A percentile compares a stretch with the other conserved stretches of the same genome.
These are phyloP conservation scores for Aspergillus sp. DNA, from an alignment of 2,329 filamentous ascomycete genomes.

Conservation along the genomic window DNA sequence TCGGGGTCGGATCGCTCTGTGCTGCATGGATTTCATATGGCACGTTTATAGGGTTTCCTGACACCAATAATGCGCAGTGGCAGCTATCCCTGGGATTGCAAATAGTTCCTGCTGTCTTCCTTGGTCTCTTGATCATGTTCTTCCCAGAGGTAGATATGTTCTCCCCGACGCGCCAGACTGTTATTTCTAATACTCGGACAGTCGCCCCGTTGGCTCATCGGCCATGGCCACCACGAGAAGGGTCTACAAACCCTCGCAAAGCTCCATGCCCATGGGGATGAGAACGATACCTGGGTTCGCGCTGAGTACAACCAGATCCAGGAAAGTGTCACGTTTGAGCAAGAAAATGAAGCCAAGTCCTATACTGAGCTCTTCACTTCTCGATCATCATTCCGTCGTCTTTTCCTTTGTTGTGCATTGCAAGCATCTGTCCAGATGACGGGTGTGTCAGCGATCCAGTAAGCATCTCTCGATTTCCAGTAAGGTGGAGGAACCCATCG, in stretches of 20 bases:
- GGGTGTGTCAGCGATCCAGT: constrained; percentile 66
- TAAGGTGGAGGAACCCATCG: not conserved
- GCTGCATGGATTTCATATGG: constrained; percentile 73
- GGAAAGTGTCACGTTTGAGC: constrained; percentile 61
- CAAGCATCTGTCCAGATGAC: constrained; percentile 75
- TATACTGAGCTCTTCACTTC: constrained; percentile 65
- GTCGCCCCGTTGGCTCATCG: constrained; percentile 69
- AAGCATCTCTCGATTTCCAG: constrained; percentile 7
- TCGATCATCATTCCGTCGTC: constrained; percentile 63
- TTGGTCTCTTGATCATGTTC: constrained; percentile 61
- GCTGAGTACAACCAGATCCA: constrained; percentile 70
- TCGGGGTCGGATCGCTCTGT: constrained; percentile 68
- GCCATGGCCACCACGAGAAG: constrained; percentile 60
- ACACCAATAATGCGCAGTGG: constrained; percentile 52
- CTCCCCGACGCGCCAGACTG: constrained; percentile 23
- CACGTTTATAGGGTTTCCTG: constrained; percentile 48
- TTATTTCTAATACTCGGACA: constrained; percentile 9
- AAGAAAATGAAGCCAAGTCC: constrained; percentile 64
- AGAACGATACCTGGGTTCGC: constrained; percentile 63
- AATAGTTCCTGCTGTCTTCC: constrained; percentile 60
- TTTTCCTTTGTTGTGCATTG: constrained; percentile 64
- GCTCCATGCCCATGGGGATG: constrained; percentile 65
- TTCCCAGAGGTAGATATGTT: constrained; percentile 58
- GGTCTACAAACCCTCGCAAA: constrained; percentile 63
- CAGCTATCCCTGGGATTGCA: constrained; percentile 65